Percentiles rank a stretch among this genome's conserved stretches.
Conservation (phyloP, 1,284 basidiomycete species). For the Stereum hirsutum region DNA sequence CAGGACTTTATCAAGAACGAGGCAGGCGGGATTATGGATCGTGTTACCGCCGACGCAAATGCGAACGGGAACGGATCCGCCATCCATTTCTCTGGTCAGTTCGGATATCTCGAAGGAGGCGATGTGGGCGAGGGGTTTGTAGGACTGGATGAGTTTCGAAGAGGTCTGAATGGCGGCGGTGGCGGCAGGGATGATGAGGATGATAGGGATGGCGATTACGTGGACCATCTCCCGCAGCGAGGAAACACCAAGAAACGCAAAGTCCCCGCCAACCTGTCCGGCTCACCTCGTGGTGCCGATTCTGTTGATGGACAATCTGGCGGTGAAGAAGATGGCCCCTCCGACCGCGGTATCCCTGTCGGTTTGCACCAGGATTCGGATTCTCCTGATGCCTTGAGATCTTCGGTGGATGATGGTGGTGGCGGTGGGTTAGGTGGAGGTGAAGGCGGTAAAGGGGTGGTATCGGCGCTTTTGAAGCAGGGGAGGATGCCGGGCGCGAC, state of each 20-base stretch:
- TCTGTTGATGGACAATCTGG: conserved; percentile 23
- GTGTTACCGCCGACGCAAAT: not conserved
- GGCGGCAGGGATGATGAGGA: conserved; percentile 31
- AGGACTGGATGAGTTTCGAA: too few relatives aligned
- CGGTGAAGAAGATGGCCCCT: conserved; percentile 28
- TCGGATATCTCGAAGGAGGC: too few relatives aligned
- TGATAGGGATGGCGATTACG: conserved; percentile 47
- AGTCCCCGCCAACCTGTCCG: conserved; percentile 48
- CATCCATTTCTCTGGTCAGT: conserved; percentile 16
- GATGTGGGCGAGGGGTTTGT: too few relatives aligned
- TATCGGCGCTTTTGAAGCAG: conserved; percentile 22
- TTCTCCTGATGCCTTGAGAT: conserved; percentile 4
- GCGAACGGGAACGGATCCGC: conserved; percentile 10
- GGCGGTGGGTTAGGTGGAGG: too few relatives aligned
- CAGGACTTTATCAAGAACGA: conserved; percentile 29
- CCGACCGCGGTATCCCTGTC: conserved; percentile 21
- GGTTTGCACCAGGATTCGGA: conserved; percentile 17
- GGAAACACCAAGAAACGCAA: conserved; percentile 84
- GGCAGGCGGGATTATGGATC: not conserved
- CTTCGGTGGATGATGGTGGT: conserved; percentile 3
- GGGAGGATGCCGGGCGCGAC: conserved; percentile 51
- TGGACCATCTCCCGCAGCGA: conserved; percentile 59
- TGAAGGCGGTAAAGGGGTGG: too few relatives aligned
- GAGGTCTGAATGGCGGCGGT: not conserved
- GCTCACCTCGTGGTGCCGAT: conserved; percentile 29